These are phyloP conservation scores for Juglanconis juglandina DNA, from an alignment of 2,329 filamentous ascomycete genomes.

Conservation along the genomic window DNA sequence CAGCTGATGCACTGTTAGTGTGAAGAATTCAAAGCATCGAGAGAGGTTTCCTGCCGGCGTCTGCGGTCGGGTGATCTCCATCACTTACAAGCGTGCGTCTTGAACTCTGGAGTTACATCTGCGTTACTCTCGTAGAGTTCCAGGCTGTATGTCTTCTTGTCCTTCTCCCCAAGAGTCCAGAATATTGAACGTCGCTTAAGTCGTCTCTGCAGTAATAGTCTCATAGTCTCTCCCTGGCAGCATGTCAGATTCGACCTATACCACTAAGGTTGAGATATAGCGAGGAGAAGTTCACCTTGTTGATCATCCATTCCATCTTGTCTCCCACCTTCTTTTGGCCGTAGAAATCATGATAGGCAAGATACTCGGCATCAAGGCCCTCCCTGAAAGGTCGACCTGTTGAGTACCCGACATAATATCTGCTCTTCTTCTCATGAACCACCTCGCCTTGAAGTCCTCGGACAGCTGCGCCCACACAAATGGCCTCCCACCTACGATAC, in stretches of 20 bases:
- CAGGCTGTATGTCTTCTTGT: background rate
- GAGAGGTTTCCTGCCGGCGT: too few relatives aligned
- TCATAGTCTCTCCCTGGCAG: background rate
- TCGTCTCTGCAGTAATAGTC: background rate
- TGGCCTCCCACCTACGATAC: background rate
- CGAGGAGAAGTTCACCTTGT: background rate
- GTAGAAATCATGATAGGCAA: background rate
- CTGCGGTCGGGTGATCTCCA: background rate
- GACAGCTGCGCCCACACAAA: background rate
- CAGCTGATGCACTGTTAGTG: background rate
- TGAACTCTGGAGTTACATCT: background rate
- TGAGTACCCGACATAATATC: background rate
- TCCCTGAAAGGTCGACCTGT: background rate
- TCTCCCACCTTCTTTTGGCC: background rate
- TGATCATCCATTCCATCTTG: slow-evolving; percentile 3
- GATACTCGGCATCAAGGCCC: background rate
- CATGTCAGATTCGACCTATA: background rate
- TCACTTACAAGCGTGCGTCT: background rate
- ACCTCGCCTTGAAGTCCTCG: background rate
- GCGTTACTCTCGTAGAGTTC: background rate
- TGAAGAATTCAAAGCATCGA: background rate
- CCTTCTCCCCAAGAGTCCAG: background rate
- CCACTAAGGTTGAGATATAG: too few relatives aligned
- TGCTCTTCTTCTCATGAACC: slow-evolving; percentile 5
- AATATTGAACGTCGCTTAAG: background rate